phyloP scores from a whole-genome alignment of 441 rosid genomes.

The Isatis lusitanica region DNA sequence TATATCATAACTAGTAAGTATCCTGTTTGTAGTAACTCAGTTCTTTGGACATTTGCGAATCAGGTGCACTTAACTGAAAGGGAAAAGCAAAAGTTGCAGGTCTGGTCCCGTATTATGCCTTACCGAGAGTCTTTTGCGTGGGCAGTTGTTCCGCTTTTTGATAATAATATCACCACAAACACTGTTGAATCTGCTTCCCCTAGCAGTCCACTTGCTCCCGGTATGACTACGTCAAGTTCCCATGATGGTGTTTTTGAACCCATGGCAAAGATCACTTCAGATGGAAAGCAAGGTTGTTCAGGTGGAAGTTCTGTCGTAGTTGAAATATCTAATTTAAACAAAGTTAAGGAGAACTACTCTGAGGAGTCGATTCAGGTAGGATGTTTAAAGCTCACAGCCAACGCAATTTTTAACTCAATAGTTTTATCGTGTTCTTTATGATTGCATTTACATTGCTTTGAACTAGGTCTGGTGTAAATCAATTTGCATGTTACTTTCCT shows the following conservation, averaged over 20 bases:
- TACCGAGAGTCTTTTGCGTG: constrained; percentile 97
- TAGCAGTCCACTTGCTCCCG: constrained; percentile 94
- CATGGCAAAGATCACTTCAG: constrained; percentile 82
- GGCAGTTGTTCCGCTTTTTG: constrained; percentile 98
- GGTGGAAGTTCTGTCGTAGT: constrained; percentile 86
- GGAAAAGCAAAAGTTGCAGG: constrained; percentile 98
- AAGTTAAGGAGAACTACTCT: constrained; percentile 96
- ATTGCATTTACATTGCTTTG: constrained; percentile 17
- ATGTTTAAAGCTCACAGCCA: constrained; percentile 4
- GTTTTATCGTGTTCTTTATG: background rate
- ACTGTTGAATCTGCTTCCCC: constrained; percentile 96
- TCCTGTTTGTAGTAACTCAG: constrained; percentile 14
- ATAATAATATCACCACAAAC: constrained; percentile 76
- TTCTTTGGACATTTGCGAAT: constrained; percentile 27
- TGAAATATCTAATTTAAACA: constrained; percentile 95
- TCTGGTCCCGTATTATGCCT: constrained; percentile 99
- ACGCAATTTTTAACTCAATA: background rate
- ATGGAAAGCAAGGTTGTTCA: constrained; percentile 85
- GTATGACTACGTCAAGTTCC: constrained; percentile 85
- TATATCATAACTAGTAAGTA: background rate
- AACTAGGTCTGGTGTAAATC: background rate
- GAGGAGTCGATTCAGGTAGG: constrained; percentile 97
- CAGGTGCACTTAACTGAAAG: constrained; percentile 95
- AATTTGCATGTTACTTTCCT: background rate
- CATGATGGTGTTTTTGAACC: constrained; percentile 87